A percentile compares a stretch with the other conserved stretches of the same genome.
Conservation (phyloP, 441 rosid genomes). For the Melastoma candidum region DNA sequence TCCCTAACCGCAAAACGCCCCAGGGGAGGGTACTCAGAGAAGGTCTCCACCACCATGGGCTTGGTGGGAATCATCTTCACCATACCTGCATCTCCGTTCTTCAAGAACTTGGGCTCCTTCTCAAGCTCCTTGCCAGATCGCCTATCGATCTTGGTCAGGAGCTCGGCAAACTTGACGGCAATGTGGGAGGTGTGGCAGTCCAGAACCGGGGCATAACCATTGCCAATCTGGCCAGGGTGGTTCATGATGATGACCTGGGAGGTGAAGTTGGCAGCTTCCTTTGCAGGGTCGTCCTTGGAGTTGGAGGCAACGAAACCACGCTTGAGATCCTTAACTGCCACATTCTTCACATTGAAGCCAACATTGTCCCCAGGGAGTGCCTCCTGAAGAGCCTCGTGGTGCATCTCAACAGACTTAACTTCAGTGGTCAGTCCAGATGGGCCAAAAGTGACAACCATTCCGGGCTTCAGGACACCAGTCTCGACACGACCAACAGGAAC, state of each 20-base stretch:
- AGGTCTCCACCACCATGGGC: too few species aligned
- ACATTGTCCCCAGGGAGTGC: constrained; percentile 35
- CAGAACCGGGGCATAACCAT: constrained; percentile 37
- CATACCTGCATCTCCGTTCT: constrained; percentile 3
- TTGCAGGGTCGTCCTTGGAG: constrained; percentile 37
- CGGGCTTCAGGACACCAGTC: constrained; percentile 30
- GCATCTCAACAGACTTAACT: constrained; percentile 44
- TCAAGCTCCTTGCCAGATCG: constrained; percentile 33
- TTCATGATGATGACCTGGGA: constrained; percentile 40
- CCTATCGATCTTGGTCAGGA: constrained; percentile 33
- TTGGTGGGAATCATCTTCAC: too few species aligned
- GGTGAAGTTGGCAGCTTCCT: constrained; percentile 32
- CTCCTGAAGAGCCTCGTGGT: constrained; percentile 33
- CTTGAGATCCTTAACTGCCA: constrained; percentile 32
- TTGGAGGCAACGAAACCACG: constrained; percentile 28
- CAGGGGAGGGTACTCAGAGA: too few species aligned
- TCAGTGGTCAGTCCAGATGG: constrained; percentile 35
- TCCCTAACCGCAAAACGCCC: too few species aligned
- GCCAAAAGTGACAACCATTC: constrained; percentile 31
- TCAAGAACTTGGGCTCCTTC: constrained; percentile 6
- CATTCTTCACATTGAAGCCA: constrained; percentile 33
- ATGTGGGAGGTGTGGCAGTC: constrained; percentile 40
- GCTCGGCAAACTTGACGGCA: constrained; percentile 31
- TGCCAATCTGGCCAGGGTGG: constrained; percentile 40
- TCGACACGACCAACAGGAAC: constrained; percentile 37